Base-by-base conservation (phyloP, 768 basidiomycete genomes). In the Mycena belliarum region DNA sequence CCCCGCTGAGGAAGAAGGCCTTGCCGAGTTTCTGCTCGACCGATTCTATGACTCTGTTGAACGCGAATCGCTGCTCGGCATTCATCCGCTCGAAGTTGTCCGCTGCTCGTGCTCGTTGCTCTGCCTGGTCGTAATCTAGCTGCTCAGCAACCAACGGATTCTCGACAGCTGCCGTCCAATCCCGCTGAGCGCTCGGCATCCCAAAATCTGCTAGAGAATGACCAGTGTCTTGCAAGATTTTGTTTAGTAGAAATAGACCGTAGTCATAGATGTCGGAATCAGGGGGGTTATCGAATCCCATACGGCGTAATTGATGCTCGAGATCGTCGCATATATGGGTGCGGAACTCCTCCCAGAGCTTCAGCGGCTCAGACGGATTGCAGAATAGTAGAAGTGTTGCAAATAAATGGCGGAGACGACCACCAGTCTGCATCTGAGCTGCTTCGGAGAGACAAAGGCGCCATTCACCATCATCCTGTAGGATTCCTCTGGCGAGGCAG, bases 381-480 rank as follows among this genome's bases (percentile, higher is more conserved):
- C 59, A 60, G 42, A 60, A 60, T 2, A 60, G 33, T 2, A 60
- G 52, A 23, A 76, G 59, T 6, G 69, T 71, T 0, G 68, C 71
- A 66, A 79, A 79, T 0, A 78, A 68, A 1, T 63, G 55, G 11
- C 72, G 69, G 1, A 78, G 65, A 4, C 48, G 52, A 2, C 16
- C 43, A 12, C 76, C 78, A 9, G 73, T 72, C 32, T 72, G 65
- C 58, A 77, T 74, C 5, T 35, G 24, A 11, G 65, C 35, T 3
- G 76, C 78, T 42, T 79, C 78, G 12, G 64, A 11, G 0, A 79
- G 63, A 54, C 78, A 79, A 18, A 54, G 63, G 0, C 59, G 37
- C 76, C 76, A 79, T 62, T 81, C 80, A 0, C 68, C 63, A 65
- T 81, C 78, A 67, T 79, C 72, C 38, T 76, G 69, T 0, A 76